These are phyloP conservation scores for Fusarium paranaense DNA, from an alignment of 2,329 filamentous ascomycete genomes.

Conservation along the genomic window DNA sequence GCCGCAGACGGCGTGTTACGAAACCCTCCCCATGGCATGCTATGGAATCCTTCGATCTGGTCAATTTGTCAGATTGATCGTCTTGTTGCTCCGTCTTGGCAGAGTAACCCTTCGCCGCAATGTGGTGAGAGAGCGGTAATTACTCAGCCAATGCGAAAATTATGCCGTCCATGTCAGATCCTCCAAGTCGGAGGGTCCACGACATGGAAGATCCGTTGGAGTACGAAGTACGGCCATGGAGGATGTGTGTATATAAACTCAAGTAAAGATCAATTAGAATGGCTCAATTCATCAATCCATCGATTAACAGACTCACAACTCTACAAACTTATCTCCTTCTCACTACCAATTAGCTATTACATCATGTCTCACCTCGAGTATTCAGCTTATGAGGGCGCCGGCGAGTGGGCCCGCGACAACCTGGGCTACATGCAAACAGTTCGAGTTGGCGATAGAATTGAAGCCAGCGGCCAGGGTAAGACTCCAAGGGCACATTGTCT, in stretches of 20 bases:
- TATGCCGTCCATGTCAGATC: background rate
- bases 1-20: background rate
- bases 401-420: conserved; percentile 46
- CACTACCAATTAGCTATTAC: fast-evolving
- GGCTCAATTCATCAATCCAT: background rate
- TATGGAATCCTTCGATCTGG: background rate
- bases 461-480: conserved; percentile 60
- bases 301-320: background rate
- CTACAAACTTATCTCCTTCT: fast-evolving
- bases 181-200: background rate
- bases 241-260: background rate
- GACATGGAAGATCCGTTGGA: background rate
- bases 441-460: conserved; percentile 60
- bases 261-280: background rate
- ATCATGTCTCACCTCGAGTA: conserved; percentile 48
- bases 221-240: background rate
- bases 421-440: conserved; percentile 60
- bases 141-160: background rate
- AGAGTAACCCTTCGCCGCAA: background rate
- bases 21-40: background rate
- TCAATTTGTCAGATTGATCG: conserved; percentile 33
- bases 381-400: conserved; percentile 44
- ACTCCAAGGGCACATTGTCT: background rate
- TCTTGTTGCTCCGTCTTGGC: conserved; percentile 23
- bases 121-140: background rate